Evolutionary conservation across 495 filamentous ascomycete genomes (phyloP).

Genomic region (Tuber umbilicatum): DNA sequence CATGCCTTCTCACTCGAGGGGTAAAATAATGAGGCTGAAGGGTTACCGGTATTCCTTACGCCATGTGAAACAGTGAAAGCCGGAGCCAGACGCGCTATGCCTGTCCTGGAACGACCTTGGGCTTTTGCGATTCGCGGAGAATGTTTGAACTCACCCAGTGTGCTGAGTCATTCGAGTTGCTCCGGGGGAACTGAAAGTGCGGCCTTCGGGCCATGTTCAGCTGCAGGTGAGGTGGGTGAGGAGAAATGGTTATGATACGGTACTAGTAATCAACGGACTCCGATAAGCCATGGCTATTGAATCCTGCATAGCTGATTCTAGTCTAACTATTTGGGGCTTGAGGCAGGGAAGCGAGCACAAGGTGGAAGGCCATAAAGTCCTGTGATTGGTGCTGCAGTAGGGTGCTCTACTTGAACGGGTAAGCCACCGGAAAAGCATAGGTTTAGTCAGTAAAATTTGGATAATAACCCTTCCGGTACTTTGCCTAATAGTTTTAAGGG

Average conservation of each 20-base stretch:
- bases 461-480: not conserved
- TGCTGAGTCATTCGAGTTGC: not conserved
- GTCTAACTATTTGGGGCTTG: not conserved
- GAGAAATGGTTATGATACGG: not conserved
- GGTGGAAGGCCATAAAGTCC: not conserved
- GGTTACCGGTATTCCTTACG: not conserved
- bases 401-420: not conserved
- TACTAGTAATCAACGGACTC: constrained; percentile 1
- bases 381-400: not conserved
- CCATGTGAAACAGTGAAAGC: not conserved
- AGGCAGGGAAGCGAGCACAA: not conserved
- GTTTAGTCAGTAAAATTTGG: not conserved
- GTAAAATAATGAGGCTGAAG: not conserved
- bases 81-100: not conserved
- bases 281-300: not conserved
- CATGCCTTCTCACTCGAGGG: not conserved
- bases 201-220: not conserved
- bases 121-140: not conserved
- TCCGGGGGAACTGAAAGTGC: not conserved
- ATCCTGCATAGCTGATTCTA: not conserved
- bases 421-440: not conserved
- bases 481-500: not conserved
- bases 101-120: not conserved
- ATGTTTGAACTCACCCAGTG: not conserved
- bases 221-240: not conserved